Evolutionary conservation across 2,329 filamentous ascomycete species (phyloP).

Genomic region (Polychaeton citri): DNA sequence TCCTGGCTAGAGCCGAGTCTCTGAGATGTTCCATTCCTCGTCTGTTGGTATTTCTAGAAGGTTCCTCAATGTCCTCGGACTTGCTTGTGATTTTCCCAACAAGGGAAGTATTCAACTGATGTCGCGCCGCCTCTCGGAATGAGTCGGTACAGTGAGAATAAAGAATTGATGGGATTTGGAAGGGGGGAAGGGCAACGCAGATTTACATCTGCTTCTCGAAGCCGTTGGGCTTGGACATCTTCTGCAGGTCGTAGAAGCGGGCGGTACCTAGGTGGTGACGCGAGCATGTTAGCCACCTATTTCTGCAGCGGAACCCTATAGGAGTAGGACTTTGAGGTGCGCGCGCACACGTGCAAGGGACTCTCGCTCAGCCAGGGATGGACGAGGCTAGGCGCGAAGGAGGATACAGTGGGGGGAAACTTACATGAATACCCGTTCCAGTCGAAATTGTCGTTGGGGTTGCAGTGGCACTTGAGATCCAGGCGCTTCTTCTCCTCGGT

Average conservation of each 20-base stretch:
- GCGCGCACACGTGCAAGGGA: slow-evolving; percentile 1
- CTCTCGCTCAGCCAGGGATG: slow-evolving; percentile 3
- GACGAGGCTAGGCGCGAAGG: background rate
- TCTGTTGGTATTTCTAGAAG: no score
- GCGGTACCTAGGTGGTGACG: slow-evolving; percentile 52
- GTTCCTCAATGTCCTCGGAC: no score
- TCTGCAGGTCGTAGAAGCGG: slow-evolving; percentile 73
- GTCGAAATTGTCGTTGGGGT: slow-evolving; percentile 95
- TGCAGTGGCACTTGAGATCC: slow-evolving; percentile 84
- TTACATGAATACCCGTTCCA: slow-evolving; percentile 98
- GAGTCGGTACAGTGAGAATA: no score
- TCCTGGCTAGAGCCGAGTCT: no score
- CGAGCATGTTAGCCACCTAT: background rate
- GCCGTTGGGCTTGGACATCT: slow-evolving; percentile 68
- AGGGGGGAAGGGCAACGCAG: no score
- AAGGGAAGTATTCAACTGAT: no score
- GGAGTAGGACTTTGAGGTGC: background rate
- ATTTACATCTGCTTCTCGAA: slow-evolving; percentile 47
- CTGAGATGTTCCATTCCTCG: no score
- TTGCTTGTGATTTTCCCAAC: no score
- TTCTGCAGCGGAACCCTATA: background rate
- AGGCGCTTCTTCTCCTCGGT: slow-evolving; percentile 73
- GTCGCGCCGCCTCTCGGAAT: no score
- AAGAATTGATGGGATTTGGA: no score
- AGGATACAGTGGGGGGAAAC: slow-evolving; percentile 21